Conservation (phyloP, 1,284 basidiomycete species). For the Exobasidium cylindrosporum region DNA sequence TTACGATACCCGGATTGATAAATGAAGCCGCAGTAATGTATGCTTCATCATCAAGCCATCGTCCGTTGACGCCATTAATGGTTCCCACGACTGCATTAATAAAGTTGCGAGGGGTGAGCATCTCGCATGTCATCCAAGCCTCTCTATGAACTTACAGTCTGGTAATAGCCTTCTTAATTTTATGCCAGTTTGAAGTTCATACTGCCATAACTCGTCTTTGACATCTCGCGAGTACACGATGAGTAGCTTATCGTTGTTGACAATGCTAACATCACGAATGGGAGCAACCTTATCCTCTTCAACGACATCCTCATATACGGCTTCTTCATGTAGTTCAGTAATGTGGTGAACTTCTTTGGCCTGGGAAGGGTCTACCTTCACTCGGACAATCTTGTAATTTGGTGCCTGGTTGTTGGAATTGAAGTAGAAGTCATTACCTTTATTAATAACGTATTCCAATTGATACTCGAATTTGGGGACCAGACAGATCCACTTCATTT, state of each 20-base stretch:
- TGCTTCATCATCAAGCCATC: conserved; percentile 65
- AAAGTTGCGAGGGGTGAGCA: background rate
- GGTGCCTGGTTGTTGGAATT: conserved; percentile 50
- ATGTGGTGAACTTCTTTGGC: conserved; percentile 34
- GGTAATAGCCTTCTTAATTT: conserved; percentile 64
- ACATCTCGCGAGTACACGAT: conserved; percentile 74
- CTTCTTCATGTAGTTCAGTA: conserved; percentile 33
- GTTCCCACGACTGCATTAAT: conserved; percentile 68
- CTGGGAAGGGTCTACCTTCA: conserved; percentile 27
- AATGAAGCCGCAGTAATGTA: conserved; percentile 71
- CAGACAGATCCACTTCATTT: conserved; percentile 44
- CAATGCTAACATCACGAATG: conserved; percentile 62
- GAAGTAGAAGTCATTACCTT: conserved; percentile 49
- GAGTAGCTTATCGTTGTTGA: conserved; percentile 65
- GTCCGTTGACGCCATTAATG: conserved; percentile 61
- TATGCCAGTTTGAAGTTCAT: conserved; percentile 64
- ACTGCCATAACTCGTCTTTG: conserved; percentile 76
- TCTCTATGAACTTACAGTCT: too few relatives aligned
- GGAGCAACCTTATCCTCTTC: conserved; percentile 68
- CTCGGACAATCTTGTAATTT: conserved; percentile 46
- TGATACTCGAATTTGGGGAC: conserved; percentile 44
- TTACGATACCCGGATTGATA: conserved; percentile 69
- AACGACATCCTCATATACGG: conserved; percentile 62
- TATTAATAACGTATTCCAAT: conserved; percentile 43
- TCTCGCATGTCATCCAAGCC: background rate